Evolutionary conservation across 768 basidiomycete species (phyloP).

Genomic region (Epithele typhae): DNA sequence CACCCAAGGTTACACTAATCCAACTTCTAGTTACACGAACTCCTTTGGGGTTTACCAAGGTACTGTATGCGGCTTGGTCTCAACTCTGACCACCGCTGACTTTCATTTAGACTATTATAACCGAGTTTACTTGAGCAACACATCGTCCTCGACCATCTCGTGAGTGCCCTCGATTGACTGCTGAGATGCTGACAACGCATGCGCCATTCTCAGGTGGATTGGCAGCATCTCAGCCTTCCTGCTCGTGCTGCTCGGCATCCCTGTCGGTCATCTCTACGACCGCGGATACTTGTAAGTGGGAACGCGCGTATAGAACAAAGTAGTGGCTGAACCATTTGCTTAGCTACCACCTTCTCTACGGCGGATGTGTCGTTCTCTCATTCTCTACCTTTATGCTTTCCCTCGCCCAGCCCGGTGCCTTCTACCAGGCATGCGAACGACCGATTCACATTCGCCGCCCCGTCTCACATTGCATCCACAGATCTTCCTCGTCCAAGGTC

Average conservation of each 20-base stretch:
- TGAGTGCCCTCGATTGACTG: background rate
- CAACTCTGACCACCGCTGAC: background rate
- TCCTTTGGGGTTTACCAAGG: constrained; percentile 33
- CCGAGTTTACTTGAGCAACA: constrained; percentile 26
- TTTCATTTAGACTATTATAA: constrained; percentile 19
- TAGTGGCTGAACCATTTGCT: too few species aligned
- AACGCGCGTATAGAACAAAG: too few species aligned
- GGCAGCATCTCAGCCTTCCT: constrained; percentile 46
- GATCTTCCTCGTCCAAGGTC: constrained; percentile 41
- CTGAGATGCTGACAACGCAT: background rate
- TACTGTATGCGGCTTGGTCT: background rate
- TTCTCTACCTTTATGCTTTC: constrained; percentile 26
- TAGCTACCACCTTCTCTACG: constrained; percentile 23
- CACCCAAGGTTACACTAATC: background rate
- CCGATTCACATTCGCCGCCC: background rate
- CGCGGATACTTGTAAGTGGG: constrained; percentile 42
- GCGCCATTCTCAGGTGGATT: constrained; percentile 46
- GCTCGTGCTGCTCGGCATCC: constrained; percentile 36
- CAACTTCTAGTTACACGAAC: constrained; percentile 20
- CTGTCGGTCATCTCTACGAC: constrained; percentile 42
- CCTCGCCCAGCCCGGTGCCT: constrained; percentile 30
- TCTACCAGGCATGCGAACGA: constrained; percentile 34
- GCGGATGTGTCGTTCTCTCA: constrained; percentile 23
- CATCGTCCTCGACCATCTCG: constrained; percentile 24
- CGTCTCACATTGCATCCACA: constrained; percentile 18